Base-by-base conservation (phyloP, 345 rosid genomes). In the Viola odorata region DNA sequence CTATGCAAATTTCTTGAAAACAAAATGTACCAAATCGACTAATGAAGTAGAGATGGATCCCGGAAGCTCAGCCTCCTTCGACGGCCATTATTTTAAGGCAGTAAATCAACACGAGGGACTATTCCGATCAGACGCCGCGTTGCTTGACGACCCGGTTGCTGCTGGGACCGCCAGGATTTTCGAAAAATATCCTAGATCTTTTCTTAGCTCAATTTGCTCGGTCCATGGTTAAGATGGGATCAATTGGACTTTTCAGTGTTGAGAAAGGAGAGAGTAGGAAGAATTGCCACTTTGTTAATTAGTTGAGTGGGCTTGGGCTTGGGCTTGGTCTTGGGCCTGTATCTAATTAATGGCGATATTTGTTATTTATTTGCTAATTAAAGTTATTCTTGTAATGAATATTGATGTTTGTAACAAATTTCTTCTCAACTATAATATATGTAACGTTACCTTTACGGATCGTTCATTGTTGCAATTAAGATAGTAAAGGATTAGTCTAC, bases 171-270 rank as follows among this genome's bases (percentile, higher is more conserved):
- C 70, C 7, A 17, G 15, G 17, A 37, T 1, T 8, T 77, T 81
- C 15, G 73, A 54, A 41, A 47, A 64, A n/a, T n/a, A n/a, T n/a
- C 14, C 51, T 64, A 0, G 37, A 11, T 0, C 36, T 58, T 57
- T 87, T 87, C 72, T 73, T 83, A 47, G 6, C 44, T 7, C 73
- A 68, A 11, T 87, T 85, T 68, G 77, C 81, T 42, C 12, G 38
- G 38, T 82, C 89, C 5, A 83, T 83, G 85, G 58, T 40, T 49
- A 81, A 70, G 53, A 75, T 88, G 91, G 80, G 85, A 15, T 67
- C 72, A 16, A 73, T 80, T 39, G 79, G 58, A 39, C 81, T 80
- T 0, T 77, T 78, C 12, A 66, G 70, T 0, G 80, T 75, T 14
- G 45, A 58, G 16, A 14, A 60, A 10, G 85, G 91, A 63, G 89